phyloP scores from a whole-genome alignment of 306 rosid species.

The Cicer judaicum region DNA sequence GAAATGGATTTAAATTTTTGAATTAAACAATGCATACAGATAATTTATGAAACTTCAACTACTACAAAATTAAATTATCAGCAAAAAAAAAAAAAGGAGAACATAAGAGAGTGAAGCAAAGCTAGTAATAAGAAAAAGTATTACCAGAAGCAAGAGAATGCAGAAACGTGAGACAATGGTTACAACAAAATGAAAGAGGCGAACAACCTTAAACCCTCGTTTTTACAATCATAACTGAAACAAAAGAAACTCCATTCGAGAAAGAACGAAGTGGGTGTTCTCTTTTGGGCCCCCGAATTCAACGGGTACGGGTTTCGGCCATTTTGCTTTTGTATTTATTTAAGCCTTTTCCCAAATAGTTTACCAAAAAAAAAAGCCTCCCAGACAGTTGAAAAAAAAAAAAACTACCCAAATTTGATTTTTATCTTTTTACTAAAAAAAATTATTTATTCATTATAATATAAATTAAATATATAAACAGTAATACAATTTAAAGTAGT shows the following conservation, averaged over 20 bases:
- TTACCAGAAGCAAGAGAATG: conserved; percentile 29
- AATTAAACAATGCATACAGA: neutral
- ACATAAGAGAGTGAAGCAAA: neutral
- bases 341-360: no score
- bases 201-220: conserved; percentile 47
- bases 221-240: neutral
- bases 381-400: no score
- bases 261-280: neutral
- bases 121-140: neutral
- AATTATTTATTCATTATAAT: no score
- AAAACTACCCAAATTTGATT: no score
- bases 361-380: no score
- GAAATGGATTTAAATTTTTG: neutral
- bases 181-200: neutral
- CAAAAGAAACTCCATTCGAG: neutral
- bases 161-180: neutral
- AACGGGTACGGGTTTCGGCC: neutral
- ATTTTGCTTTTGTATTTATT: neutral
- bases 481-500: no score
- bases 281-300: conserved; percentile 5
- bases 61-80: neutral
- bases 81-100: neutral
- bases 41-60: neutral
- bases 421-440: no score
- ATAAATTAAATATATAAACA: no score